Evolutionary conservation across 805 yeast genomes (phyloP), one percentile per base, ranked within the genome.

Genomic region (Candida patagonica): DNA sequence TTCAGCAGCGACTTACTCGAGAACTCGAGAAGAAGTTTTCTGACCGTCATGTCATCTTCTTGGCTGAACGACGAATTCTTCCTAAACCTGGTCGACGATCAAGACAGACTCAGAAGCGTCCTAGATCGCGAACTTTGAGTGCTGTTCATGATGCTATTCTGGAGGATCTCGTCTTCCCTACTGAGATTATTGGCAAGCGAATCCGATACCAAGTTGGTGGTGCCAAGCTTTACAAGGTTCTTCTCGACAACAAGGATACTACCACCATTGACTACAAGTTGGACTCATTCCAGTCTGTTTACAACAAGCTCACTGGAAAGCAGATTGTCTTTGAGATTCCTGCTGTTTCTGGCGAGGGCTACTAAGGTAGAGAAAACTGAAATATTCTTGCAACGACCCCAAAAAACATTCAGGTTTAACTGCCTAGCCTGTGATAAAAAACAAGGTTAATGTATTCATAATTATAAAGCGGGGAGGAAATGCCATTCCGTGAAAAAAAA

Each of bases 21-120:
- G 98, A 89, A 78, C 83, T 89, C 70, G 98, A 89, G 78, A 89
- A 89, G 94, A 89, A 92, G 78, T 92, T 89, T 88, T 94, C 96
- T 68, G 98, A 89, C 80, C 85, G 95, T 71, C 96, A 92, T 71
- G 96, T 89, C 71, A 89, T 92, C 62, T 86, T 89, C 86, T 80
- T 89, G 67, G 97, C 96, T 67, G 97, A 89, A 79, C 86, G 98
- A 78, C 86, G 96, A 76, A 92, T 89, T 75, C 78, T 92, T 67
- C 96, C 97, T 75, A 89, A 86, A 80, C 96, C 97, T 70, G 84
- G 94, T 64, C 87, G 97, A 76, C 61, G 80, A 65, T 76, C 95
- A 50, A 85, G 87, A 78, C 84, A 80, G 71, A 72, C 69, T 62
- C 98, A 92, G 77, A 88, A 92, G 88, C 88, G 98, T 80, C 98